These are phyloP conservation scores for Aspergillus sojae DNA, from an alignment of 2,329 filamentous ascomycete species.

Conservation along the genomic window DNA sequence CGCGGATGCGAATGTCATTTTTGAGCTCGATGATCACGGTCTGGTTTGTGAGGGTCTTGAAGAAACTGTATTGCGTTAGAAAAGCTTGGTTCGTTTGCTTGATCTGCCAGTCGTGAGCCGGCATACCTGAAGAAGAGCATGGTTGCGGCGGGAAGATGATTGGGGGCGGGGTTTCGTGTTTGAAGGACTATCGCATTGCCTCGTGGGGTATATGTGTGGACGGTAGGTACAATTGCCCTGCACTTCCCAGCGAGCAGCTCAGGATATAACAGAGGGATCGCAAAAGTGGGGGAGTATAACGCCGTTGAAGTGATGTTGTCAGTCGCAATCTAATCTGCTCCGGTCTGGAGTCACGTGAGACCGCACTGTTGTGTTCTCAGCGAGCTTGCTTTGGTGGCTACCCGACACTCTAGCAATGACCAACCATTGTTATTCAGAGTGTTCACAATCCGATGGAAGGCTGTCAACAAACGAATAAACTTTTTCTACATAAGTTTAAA, in stretches of 20 bases:
- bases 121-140: conserved; percentile 59
- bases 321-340: conserved; percentile 6
- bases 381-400: background rate
- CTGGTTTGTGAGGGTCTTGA: conserved; percentile 97
- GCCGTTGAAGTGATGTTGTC: background rate
- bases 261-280: background rate
- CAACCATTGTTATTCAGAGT: background rate
- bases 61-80: conserved; percentile 67
- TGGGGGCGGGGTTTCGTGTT: conserved; percentile 4
- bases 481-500: background rate
- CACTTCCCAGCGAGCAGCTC: background rate
- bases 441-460: background rate
- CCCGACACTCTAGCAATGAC: too few relatives aligned
- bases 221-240: background rate
- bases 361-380: background rate
- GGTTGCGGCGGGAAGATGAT: conserved; percentile 23
- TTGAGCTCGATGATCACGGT: conserved; percentile 98
- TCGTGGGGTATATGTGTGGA: background rate
- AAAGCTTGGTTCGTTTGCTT: background rate
- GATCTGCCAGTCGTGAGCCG: background rate
- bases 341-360: background rate
- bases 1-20: conserved; percentile 97
- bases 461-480: background rate
- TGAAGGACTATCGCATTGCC: conserved; percentile 18
- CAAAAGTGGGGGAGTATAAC: background rate